Evolutionary conservation across 805 yeast genomes (phyloP).

Genomic region (Yamadazyma scolyti): DNA sequence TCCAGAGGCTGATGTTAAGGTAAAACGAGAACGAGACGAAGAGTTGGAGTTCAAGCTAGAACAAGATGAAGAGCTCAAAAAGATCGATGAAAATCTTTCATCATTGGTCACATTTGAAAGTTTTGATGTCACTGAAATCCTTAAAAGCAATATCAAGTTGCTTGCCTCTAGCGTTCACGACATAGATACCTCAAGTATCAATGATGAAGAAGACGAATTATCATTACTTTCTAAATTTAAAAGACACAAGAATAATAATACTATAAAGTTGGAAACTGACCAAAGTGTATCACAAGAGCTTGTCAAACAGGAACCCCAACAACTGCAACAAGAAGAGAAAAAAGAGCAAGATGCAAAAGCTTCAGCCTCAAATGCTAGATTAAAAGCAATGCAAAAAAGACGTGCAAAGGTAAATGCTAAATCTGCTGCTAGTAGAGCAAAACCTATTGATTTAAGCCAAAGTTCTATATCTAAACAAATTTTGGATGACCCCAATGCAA

Average conservation of each 20-base stretch:
- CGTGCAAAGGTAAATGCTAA: slow-evolving; percentile 73
- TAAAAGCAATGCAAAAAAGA: slow-evolving; percentile 92
- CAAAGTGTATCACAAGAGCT: no score
- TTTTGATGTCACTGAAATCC: slow-evolving; percentile 47
- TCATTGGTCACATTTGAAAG: slow-evolving; percentile 45
- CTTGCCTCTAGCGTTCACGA: slow-evolving; percentile 45
- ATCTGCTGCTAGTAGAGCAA: slow-evolving; percentile 38
- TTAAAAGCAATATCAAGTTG: slow-evolving; percentile 51
- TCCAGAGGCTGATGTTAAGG: slow-evolving; percentile 1
- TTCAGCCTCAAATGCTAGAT: slow-evolving; percentile 57
- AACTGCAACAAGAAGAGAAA: slow-evolving; percentile 4
- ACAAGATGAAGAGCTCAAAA: slow-evolving; percentile 40
- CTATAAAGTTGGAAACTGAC: slow-evolving; percentile 13
- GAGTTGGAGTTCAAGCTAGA: slow-evolving; percentile 28
- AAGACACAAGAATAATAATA: slow-evolving; percentile 43
- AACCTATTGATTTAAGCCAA: slow-evolving; percentile 66
- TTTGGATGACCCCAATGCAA: slow-evolving; percentile 26
- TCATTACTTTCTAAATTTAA: slow-evolving; percentile 46
- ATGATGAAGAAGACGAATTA: slow-evolving; percentile 11
- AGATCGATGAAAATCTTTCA: slow-evolving; percentile 36
- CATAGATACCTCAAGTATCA: slow-evolving; percentile 7
- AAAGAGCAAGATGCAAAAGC: slow-evolving; percentile 6
- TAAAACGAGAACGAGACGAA: slow-evolving; percentile 15
- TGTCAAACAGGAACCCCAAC: slow-evolving; percentile 7
- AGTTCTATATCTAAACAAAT: slow-evolving; percentile 61